A percentile compares a stretch with the other conserved stretches of the same genome.
Conservation (phyloP, 2,329 filamentous ascomycete species). For the Pseudogymnoascus sp. region DNA sequence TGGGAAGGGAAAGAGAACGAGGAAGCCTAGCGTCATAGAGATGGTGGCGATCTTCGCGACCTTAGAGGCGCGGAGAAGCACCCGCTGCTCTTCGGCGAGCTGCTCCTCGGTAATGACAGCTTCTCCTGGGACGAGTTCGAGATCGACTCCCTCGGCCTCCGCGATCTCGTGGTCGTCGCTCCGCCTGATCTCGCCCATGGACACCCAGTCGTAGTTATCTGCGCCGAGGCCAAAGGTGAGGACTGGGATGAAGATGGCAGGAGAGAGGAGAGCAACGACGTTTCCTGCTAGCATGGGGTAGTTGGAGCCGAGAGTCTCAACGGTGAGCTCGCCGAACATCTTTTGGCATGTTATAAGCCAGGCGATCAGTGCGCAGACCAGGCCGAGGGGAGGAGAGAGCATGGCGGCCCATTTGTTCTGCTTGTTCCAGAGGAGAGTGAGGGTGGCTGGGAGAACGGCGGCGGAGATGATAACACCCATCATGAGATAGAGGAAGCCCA, state of each 20-base stretch:
- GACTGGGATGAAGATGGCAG: conserved; percentile 63
- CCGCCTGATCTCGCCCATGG: conserved; percentile 70
- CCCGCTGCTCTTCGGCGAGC: conserved; percentile 33
- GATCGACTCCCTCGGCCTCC: conserved; percentile 51
- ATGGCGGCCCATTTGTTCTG: conserved; percentile 71
- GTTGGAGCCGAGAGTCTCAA: conserved; percentile 73
- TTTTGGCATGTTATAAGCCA: conserved; percentile 72
- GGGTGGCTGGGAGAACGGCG: conserved; percentile 72
- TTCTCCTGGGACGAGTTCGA: conserved; percentile 53
- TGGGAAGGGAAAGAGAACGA: conserved; percentile 87
- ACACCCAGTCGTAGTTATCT: conserved; percentile 78
- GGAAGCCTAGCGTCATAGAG: conserved; percentile 57
- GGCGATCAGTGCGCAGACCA: conserved; percentile 59
- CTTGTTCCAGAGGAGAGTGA: conserved; percentile 72
- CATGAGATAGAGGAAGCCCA: conserved; percentile 82
- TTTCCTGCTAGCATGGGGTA: conserved; percentile 84
- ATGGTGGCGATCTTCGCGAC: conserved; percentile 44
- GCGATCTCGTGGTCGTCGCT: conserved; percentile 71
- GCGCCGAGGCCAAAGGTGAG: conserved; percentile 55
- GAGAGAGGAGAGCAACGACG: conserved; percentile 71
- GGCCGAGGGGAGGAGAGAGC: conserved; percentile 59
- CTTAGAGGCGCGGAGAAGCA: conserved; percentile 45
- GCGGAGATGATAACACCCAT: conserved; percentile 89
- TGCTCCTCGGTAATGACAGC: conserved; percentile 29
- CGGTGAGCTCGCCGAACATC: conserved; percentile 58